phyloP scores from a whole-genome alignment of 2,329 filamentous ascomycete genomes.

The Stemphylium vesicarium region DNA sequence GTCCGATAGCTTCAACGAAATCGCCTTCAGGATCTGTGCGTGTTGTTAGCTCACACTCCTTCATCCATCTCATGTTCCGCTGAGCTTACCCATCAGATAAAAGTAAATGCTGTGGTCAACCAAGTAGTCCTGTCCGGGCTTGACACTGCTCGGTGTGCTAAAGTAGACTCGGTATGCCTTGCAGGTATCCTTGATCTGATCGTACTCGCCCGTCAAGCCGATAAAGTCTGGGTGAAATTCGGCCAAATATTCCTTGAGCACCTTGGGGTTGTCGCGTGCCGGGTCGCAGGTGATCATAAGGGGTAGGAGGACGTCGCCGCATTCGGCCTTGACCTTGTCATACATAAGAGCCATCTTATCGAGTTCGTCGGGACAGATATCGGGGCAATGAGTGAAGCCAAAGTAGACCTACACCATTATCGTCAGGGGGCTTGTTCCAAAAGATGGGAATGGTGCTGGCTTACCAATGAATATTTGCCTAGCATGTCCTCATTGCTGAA shows the following conservation, averaged over 20 bases:
- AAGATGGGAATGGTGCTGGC: constrained; percentile 34
- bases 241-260: constrained; percentile 81
- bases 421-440: constrained; percentile 6
- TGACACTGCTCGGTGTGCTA: constrained; percentile 84
- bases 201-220: constrained; percentile 90
- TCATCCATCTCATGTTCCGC: not conserved
- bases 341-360: constrained; percentile 99
- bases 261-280: constrained; percentile 82
- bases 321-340: constrained; percentile 65
- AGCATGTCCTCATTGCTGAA: constrained; percentile 83
- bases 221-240: constrained; percentile 90
- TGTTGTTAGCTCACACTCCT: constrained; percentile 23
- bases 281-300: constrained; percentile 97
- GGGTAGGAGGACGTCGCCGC: constrained; percentile 67
- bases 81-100: constrained; percentile 81
- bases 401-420: constrained; percentile 77
- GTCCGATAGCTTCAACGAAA: constrained; percentile 94
- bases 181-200: constrained; percentile 91
- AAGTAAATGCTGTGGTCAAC: constrained; percentile 99
- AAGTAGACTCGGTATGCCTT: constrained; percentile 98
- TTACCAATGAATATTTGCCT: constrained; percentile 81
- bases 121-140: constrained; percentile 93
- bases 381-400: constrained; percentile 96
- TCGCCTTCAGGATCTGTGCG: constrained; percentile 87
- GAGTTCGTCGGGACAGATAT: constrained; percentile 98